Evolutionary conservation across 2,329 filamentous ascomycete genomes (phyloP), one percentile per base, ranked within the genome.

Genomic region (Neocucurbitaria cava): DNA sequence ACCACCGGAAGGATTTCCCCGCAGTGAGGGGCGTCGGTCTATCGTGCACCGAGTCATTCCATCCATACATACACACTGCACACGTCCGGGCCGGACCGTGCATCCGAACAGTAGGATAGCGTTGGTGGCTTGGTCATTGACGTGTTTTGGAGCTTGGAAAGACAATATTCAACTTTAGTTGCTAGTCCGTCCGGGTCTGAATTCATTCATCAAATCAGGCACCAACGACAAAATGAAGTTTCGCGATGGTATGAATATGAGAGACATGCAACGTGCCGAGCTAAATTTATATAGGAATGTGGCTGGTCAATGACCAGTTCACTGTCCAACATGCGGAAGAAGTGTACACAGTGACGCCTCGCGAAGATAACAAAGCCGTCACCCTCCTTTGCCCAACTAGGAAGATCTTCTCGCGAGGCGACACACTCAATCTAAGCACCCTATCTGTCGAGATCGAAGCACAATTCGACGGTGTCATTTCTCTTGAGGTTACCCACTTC

Each of bases 261-360:
- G 39, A 15, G 3, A 23, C 13, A 35, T 6, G 13, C 11, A 35
- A n/a, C 3, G 21, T n/a, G 13, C 1, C 6, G 21, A 24, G 46
- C 8, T 45, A 24, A 47, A 18, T 50, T 54, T 66, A 38, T 70
- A 6, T 41, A 81, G 79, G 78, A 61, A 87, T 89, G 87, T 89
- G 87, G 87, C 77, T 89, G 44, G 80, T 82, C 38, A 85, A 83
- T 52, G 83, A 86, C 72, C 83, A 82, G 56, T 81, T 87, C 69
- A 78, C 80, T 45, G 80, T 87, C 23, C 85, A 88, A 66, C 89
- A 89, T 62, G 87, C 87, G 30, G 87, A 89, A 72, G 86, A 89
- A 56, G 78, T 89, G 15, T 83, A 86, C 66, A 79, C 81, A 8
- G 76, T 83, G 46, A 80, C 77, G 4, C 72, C 79, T 44, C 81